Conservation (phyloP, 176 grass and related monocot genomes). For the Saccharum spontaneum region DNA sequence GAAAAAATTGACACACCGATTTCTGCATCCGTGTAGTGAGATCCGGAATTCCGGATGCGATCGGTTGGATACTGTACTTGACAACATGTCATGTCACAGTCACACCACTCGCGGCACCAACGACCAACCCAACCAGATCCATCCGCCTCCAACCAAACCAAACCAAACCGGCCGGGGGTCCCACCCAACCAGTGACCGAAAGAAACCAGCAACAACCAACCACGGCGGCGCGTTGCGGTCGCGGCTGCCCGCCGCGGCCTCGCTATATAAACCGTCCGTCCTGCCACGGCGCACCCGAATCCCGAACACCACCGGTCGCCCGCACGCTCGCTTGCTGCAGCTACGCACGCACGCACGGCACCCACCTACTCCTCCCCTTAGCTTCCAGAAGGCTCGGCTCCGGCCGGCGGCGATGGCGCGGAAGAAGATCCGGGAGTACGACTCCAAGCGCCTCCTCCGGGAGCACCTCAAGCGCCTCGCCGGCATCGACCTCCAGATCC, state of each 20-base stretch:
- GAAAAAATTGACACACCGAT: no score
- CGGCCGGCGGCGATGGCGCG: constrained; percentile 53
- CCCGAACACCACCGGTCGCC: not conserved
- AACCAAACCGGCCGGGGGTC: not conserved
- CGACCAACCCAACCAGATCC: not conserved
- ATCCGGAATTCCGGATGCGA: no score
- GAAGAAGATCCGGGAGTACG: constrained; percentile 99
- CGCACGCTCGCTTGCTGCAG: not conserved
- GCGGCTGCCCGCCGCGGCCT: not conserved
- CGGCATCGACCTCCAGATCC: constrained; percentile 78
- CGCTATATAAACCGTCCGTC: not conserved
- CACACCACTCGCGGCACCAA: not conserved
- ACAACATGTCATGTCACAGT: no score
- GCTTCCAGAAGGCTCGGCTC: not conserved
- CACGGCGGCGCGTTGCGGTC: not conserved
- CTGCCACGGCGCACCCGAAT: not conserved
- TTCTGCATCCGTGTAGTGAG: no score
- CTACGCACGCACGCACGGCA: not conserved
- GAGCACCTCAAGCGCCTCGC: constrained; percentile 90
- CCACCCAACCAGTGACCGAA: not conserved
- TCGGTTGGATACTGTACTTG: no score
- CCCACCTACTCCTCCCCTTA: not conserved
- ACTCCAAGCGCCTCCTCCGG: constrained; percentile 89
- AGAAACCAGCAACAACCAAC: not conserved
- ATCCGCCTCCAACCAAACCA: not conserved